These are phyloP conservation scores for Phytophthora tentaculata DNA, from an alignment of 352 stramenopile genomes.

Conservation along the genomic window DNA sequence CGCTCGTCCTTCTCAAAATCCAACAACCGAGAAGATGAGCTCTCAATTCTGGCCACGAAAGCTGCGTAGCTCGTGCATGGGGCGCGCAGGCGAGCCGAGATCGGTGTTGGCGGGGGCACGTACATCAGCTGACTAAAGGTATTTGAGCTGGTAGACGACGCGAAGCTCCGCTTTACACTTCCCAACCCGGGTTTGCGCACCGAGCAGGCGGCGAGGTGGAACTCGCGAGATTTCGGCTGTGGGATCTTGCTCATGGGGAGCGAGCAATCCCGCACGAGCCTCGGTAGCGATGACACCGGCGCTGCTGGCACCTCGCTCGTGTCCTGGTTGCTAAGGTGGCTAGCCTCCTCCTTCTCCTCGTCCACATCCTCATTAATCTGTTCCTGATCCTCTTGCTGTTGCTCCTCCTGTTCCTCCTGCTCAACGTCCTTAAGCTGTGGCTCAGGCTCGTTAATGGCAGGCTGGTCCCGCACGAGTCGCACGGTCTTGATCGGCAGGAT, in stretches of 20 bases:
- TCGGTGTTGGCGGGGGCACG: conserved; percentile 28
- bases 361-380: conserved; percentile 1
- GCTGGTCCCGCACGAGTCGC: conserved; percentile 5
- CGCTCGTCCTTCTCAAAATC: conserved; percentile 45
- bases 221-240: conserved; percentile 39
- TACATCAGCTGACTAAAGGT: conserved; percentile 11
- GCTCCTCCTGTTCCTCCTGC: conserved; percentile 7
- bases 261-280: conserved; percentile 5
- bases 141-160: conserved; percentile 11
- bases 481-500: conserved; percentile 26
- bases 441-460: conserved; percentile 5
- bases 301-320: conserved; percentile 6
- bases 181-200: conserved; percentile 13
- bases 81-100: conserved; percentile 24
- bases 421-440: conserved; percentile 9
- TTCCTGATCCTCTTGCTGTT: conserved; percentile 1
- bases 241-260: conserved; percentile 33
- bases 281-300: neutral
- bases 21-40: conserved; percentile 37
- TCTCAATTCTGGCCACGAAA: conserved; percentile 38
- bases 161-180: conserved; percentile 3
- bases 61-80: conserved; percentile 39
- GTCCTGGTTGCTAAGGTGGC: conserved; percentile 29
- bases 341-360: conserved; percentile 4
- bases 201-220: conserved; percentile 26